Base-by-base conservation (phyloP, 2,329 filamentous ascomycete species). In the Monilinia fructigena region DNA sequence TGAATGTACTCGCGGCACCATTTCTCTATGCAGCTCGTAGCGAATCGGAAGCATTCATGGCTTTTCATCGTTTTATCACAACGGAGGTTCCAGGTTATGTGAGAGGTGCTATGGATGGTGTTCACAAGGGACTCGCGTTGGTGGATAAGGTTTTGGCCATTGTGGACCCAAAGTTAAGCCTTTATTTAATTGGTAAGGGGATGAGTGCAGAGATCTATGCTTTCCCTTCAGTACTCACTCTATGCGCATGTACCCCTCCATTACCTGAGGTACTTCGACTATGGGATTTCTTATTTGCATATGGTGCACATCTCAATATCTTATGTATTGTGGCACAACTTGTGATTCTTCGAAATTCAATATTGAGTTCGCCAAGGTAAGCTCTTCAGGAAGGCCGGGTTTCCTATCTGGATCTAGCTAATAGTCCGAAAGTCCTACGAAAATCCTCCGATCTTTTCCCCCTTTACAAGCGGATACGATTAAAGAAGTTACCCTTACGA, bases 251-350 rank as follows among this genome's bases (percentile, higher is more conserved):
- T 78, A 99, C 95, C 20, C 95, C 95, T 20, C 95, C 95, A 2
- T 79, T 99, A 65, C 94, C 94, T 0, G 94, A 99, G 78, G 95
- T 99, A 0, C 79, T 99, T 65, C 86, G 91, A 69, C 83, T 99
- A 2, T 99, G 95, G 95, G 95, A 99, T 77, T 99, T 99, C 73
- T 79, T 99, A 28, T 96, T 99, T 75, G 94, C 95, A 0, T 99
- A 97, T 72, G 95, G 95, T 0, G 89, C 93, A 47, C 95, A 99
- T 77, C 78, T 99, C 68, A 99, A 99, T 75, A 92, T 99, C 66
- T 80, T 99, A 28, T 98, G 95, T 77, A 97, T 99, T 70, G 95
- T 98, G 20, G 94, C 94, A 18, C 95, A 99, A 79, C 82, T 99
- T 63, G 89, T 97, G 59, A 85, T 96, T 74, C 92, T 97, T 79